phyloP scores from a whole-genome alignment of 192 early-diverging fungal genomes.

The Entomortierella parvispora region DNA sequence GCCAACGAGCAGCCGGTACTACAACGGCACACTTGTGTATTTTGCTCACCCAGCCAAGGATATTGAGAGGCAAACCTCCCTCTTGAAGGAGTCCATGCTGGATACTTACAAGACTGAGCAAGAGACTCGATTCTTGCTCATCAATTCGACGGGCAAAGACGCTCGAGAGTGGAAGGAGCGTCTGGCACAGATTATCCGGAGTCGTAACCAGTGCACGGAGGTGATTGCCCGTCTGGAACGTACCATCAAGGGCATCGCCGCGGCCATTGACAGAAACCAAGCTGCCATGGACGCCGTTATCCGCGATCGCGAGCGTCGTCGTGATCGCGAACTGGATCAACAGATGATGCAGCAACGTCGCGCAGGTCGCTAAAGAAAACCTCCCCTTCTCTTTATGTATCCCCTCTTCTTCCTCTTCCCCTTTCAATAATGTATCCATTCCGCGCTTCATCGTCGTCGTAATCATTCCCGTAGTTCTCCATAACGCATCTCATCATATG shows the following conservation, averaged over 20 bases:
- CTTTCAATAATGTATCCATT: not conserved
- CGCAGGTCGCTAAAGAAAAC: not conserved
- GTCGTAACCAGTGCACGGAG: conserved; percentile 38
- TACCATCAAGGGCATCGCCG: conserved; percentile 21
- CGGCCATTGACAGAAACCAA: conserved; percentile 35
- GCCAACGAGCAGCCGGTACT: conserved; percentile 35
- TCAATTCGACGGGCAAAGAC: conserved; percentile 47
- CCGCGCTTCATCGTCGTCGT: no score
- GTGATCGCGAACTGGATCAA: conserved; percentile 30
- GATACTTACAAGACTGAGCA: conserved; percentile 54
- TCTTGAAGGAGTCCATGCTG: conserved; percentile 40
- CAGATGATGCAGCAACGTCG: conserved; percentile 20
- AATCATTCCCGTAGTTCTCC: no score
- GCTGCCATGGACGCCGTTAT: conserved; percentile 46
- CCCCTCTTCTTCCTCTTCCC: not conserved
- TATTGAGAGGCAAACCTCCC: conserved; percentile 27
- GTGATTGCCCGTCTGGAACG: conserved; percentile 16
- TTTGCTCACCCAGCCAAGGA: conserved; percentile 50
- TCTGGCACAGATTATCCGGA: conserved; percentile 39
- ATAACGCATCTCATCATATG: no score
- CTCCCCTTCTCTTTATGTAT: not conserved
- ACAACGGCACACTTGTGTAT: conserved; percentile 41
- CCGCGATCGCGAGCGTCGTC: conserved; percentile 39
- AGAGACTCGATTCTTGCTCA: conserved; percentile 50
- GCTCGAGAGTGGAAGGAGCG: conserved; percentile 39